phyloP scores from a whole-genome alignment of 2,329 filamentous ascomycete species.

The Botrytis aclada region DNA sequence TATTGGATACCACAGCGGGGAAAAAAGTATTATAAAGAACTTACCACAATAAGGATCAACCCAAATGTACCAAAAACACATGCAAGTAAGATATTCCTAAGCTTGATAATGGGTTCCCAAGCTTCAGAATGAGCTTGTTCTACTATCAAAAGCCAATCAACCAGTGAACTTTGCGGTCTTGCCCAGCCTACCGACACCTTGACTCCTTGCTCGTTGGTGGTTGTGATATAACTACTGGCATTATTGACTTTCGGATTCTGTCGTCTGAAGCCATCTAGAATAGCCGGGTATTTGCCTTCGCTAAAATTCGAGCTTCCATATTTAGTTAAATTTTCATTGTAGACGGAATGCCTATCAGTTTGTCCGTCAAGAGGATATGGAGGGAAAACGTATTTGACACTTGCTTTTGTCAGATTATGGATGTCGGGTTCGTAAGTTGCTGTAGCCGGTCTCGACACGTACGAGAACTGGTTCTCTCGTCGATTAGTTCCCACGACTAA shows the following conservation, averaged over 20 bases:
- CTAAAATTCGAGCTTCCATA: conserved; percentile 48
- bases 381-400: conserved; percentile 60
- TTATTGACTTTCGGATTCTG: conserved; percentile 56
- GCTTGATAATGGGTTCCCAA: conserved; percentile 67
- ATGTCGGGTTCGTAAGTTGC: conserved; percentile 43
- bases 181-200: conserved; percentile 79
- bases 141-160: conserved; percentile 79
- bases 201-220: conserved; percentile 67
- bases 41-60: conserved; percentile 60
- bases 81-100: conserved; percentile 77
- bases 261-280: conserved; percentile 54
- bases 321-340: conserved; percentile 38
- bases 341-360: conserved; percentile 48
- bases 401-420: conserved; percentile 42
- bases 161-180: conserved; percentile 62
- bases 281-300: conserved; percentile 60
- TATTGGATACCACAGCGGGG: neutral
- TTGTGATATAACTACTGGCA: conserved; percentile 65
- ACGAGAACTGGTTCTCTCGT: conserved; percentile 61
- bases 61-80: conserved; percentile 83
- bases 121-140: conserved; percentile 75
- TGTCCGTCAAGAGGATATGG: conserved; percentile 44
- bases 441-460: conserved; percentile 46
- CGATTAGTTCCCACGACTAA: conserved; percentile 67
- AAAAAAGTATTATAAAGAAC: neutral